Conservation (phyloP, 306 rosid genomes). For the Trichosanthes truncata region DNA sequence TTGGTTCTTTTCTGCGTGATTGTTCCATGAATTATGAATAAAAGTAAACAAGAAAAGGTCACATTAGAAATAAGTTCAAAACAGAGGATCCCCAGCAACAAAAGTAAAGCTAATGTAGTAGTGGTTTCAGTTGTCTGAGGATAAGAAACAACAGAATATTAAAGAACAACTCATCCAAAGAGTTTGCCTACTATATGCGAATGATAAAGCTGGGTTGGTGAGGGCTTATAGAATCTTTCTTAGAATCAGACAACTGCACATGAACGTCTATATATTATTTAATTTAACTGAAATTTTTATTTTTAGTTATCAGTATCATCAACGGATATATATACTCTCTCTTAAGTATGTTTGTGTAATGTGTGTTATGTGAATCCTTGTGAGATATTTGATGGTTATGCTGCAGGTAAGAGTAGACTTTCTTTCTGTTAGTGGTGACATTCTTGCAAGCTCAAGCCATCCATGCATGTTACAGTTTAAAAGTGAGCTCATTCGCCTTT, state of each 20-base stretch:
- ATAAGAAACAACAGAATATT: not conserved
- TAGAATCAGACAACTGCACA: not conserved
- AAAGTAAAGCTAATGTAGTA: not conserved
- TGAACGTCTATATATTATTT: not conserved
- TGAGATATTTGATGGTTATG: not conserved
- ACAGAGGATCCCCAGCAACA: not conserved
- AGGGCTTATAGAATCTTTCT: not conserved
- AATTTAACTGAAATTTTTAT: not conserved
- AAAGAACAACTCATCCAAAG: not conserved
- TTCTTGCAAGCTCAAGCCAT: slow-evolving; percentile 55
- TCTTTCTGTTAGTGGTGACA: slow-evolving; percentile 42
- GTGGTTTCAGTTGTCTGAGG: not conserved
- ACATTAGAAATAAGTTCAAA: not conserved
- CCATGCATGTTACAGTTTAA: slow-evolving; percentile 69
- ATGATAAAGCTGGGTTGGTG: not conserved
- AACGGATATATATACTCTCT: not conserved
- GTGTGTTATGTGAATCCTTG: not conserved
- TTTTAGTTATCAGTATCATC: not conserved
- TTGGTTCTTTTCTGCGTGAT: not conserved
- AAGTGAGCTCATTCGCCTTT: slow-evolving; percentile 64
- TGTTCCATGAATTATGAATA: not conserved
- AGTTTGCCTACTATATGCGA: not conserved
- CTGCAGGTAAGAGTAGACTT: slow-evolving; percentile 52
- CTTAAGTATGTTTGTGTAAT: not conserved
- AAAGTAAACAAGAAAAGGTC: not conserved